phyloP scores from a whole-genome alignment of 768 basidiomycete genomes.

The Pleurotus citrinopileatus region DNA sequence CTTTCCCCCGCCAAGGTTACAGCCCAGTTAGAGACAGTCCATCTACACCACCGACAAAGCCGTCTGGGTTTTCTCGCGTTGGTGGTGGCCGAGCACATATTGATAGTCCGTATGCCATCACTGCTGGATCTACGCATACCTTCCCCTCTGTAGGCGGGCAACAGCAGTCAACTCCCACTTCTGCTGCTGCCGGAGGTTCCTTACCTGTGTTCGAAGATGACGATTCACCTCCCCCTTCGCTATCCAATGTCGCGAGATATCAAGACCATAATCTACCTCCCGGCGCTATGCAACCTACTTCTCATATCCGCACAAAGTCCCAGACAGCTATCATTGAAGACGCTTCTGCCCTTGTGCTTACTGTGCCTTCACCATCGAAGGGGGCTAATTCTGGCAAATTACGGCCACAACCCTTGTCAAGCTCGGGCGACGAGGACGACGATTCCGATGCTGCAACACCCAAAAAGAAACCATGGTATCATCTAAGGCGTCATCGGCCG shows the following conservation, averaged over 20 bases:
- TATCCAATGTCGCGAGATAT: conserved; percentile 45
- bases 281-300: conserved; percentile 66
- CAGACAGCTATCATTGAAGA: conserved; percentile 85
- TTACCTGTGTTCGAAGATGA: conserved; percentile 32
- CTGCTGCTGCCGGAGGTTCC: conserved; percentile 15
- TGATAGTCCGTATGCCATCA: conserved; percentile 81
- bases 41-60: conserved; percentile 15
- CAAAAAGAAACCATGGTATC: conserved; percentile 73
- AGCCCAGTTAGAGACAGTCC: conserved; percentile 38
- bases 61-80: conserved; percentile 80
- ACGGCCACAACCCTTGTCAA: neutral
- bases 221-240: conserved; percentile 46
- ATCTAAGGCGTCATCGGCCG: conserved; percentile 54
- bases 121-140: conserved; percentile 57
- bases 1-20: conserved; percentile 58
- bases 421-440: conserved; percentile 23
- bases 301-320: conserved; percentile 72
- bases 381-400: conserved; percentile 1
- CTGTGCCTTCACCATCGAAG: conserved; percentile 14
- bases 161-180: conserved; percentile 22
- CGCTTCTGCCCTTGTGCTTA: conserved; percentile 29
- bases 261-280: conserved; percentile 40
- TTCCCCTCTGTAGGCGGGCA: conserved; percentile 61
- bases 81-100: conserved; percentile 87
- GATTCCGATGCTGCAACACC: conserved; percentile 40